Conservation (phyloP, 768 basidiomycete species). For the Tricholoma saponaceum region DNA sequence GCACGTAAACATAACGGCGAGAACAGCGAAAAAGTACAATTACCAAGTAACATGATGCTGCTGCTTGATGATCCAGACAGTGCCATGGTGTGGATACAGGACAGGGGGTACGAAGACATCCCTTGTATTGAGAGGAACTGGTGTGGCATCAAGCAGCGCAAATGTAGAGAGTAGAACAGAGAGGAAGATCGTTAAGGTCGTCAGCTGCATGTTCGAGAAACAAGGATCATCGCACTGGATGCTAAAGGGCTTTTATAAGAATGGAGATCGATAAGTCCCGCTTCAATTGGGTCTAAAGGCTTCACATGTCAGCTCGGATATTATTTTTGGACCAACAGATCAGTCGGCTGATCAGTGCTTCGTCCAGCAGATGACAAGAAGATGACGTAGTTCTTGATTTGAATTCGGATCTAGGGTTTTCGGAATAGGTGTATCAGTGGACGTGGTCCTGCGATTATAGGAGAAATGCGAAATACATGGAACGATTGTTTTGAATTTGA, state of each 20-base stretch:
- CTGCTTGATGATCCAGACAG: conserved; percentile 33
- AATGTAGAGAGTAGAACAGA: not conserved
- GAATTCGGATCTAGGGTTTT: too few species aligned
- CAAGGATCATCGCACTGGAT: conserved; percentile 3
- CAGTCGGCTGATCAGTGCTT: too few species aligned
- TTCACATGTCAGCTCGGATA: too few species aligned
- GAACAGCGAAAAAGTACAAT: conserved; percentile 12
- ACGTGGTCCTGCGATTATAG: too few species aligned
- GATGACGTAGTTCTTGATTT: too few species aligned
- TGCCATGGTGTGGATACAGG: conserved; percentile 23
- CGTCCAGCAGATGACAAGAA: too few species aligned
- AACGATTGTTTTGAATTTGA: too few species aligned
- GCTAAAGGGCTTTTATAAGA: conserved; percentile 18
- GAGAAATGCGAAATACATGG: too few species aligned
- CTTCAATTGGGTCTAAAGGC: too few species aligned
- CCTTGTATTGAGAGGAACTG: conserved; percentile 16
- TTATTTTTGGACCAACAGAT: too few species aligned
- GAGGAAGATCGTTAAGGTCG: not conserved
- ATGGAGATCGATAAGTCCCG: too few species aligned
- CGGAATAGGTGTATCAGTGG: too few species aligned
- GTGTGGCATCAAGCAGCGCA: not conserved
- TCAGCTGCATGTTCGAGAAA: not conserved
- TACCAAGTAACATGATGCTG: conserved; percentile 38
- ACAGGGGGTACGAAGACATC: conserved; percentile 39
- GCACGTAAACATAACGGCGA: not conserved